Evolutionary conservation across 2,329 filamentous ascomycete genomes (phyloP).

Genomic region (Colletotrichum chrysophilum): DNA sequence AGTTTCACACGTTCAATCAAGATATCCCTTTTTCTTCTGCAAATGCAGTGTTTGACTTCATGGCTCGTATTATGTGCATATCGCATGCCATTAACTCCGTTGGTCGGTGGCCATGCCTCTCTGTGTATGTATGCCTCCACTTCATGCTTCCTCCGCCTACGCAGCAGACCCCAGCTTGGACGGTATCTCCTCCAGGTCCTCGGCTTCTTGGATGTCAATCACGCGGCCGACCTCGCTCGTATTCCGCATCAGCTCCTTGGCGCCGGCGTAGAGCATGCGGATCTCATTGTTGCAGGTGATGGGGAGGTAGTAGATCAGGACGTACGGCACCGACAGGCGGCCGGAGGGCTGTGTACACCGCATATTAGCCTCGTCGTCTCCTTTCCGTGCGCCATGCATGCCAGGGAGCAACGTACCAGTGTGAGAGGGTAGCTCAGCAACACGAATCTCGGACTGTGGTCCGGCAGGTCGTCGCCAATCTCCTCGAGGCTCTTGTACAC

Average conservation of each 20-base stretch:
- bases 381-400: neutral
- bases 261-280: slow-evolving; percentile 93
- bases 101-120: neutral
- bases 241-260: slow-evolving; percentile 94
- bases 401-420: slow-evolving; percentile 59
- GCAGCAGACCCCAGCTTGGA: slow-evolving; percentile 54
- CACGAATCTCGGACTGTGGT: slow-evolving; percentile 88
- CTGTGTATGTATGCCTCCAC: neutral
- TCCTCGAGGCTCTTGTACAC: slow-evolving; percentile 84
- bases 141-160: neutral
- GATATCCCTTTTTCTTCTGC: neutral
- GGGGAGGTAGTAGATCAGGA: slow-evolving; percentile 93
- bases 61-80: slow-evolving; percentile 15
- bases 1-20: neutral
- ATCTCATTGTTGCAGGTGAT: slow-evolving; percentile 86
- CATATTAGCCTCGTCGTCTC: neutral
- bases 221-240: slow-evolving; percentile 89
- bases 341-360: slow-evolving; percentile 70
- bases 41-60: neutral
- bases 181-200: slow-evolving; percentile 85
- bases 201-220: slow-evolving; percentile 80
- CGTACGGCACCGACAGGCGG: slow-evolving; percentile 87
- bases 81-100: neutral
- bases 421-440: slow-evolving; percentile 91
- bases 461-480: slow-evolving; percentile 87